Conservation (phyloP, 768 basidiomycete genomes). For the Zangia roseola region DNA sequence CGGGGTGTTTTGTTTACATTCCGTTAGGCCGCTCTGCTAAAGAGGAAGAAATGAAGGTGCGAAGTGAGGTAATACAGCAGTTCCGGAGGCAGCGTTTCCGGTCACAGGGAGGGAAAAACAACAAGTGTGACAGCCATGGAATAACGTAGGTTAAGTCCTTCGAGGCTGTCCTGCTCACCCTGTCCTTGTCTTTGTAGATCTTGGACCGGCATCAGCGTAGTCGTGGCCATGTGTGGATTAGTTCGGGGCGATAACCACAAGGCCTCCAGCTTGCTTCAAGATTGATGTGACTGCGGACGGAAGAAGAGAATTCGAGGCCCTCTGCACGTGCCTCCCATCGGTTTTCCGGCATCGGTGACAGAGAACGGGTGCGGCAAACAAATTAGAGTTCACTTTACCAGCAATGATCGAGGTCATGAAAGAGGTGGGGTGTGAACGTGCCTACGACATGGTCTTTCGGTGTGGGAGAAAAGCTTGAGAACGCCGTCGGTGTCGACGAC, state of each 20-base stretch:
- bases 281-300: background rate
- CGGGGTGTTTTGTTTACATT: too few species aligned
- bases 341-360: background rate
- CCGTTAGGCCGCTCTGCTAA: too few species aligned
- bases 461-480: slow-evolving; percentile 28
- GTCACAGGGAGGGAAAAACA: background rate
- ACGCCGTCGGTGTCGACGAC: slow-evolving; percentile 30
- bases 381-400: slow-evolving; percentile 25
- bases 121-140: too few species aligned
- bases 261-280: background rate
- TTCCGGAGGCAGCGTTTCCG: slow-evolving; percentile 1
- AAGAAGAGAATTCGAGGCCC: slow-evolving; percentile 4
- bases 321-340: background rate
- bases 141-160: slow-evolving; percentile 32
- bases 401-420: slow-evolving; percentile 23
- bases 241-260: slow-evolving; percentile 13
- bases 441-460: slow-evolving; percentile 18
- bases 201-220: background rate
- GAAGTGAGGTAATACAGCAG: background rate
- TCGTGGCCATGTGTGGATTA: slow-evolving; percentile 4
- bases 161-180: slow-evolving; percentile 26
- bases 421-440: slow-evolving; percentile 33
- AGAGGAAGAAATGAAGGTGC: background rate
- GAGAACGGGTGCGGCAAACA: slow-evolving; percentile 3
- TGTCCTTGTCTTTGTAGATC: slow-evolving; percentile 20